Evolutionary conservation across 192 early-diverging fungal genomes (phyloP), one percentile per base, ranked within the genome.

Genomic region (Thamnidium elegans): DNA sequence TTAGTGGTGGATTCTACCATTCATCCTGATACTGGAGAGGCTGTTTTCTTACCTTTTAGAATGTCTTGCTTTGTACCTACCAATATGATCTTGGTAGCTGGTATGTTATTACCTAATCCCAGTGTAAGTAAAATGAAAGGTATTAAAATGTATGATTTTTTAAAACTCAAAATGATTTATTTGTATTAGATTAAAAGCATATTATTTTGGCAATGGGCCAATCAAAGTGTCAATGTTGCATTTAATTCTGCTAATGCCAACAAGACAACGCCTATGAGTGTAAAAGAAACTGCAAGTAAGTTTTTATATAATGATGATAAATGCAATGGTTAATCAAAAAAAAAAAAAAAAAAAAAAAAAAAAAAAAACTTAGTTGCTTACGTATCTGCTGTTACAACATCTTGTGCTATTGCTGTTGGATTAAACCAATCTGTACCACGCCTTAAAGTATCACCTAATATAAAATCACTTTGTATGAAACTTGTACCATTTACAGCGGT

Each of bases 51-150:
- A 32, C 92, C 90, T 31, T 93, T 93, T 72, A 73, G 92, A 30
- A 94, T 94, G 92, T 81, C 89, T 1, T 88, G 79, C 50, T 94
- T 92, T 73, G 89, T 91, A 19, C 92, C 92, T 4, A 91, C 92
- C 3, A 94, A 94, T 75, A 73, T 92, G 72, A 61, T 87, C 15
- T 83, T 94, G 30, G 85, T 92, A n/a, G 87, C 86, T 36, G 88
- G 88, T 21, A 94, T 94, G 92, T 76, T 94, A 66, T 78, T 84
- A 73, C 89, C 90, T n/a, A 90, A 90, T 66, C 91, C 90, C 48
- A 70, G 83, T 60, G 84, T 89, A 84, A 58, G 69, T 62, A 39
- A 30, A 2, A 36, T 20, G 1, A 13, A 45, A n/a, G 20, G 7
- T 1, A 7, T 11, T n/a, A n/a, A n/a, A n/a, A 4, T 43, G 39